Evolutionary conservation across 140 eudicot species (phyloP).

Genomic region (Ambrosia hybrid): DNA sequence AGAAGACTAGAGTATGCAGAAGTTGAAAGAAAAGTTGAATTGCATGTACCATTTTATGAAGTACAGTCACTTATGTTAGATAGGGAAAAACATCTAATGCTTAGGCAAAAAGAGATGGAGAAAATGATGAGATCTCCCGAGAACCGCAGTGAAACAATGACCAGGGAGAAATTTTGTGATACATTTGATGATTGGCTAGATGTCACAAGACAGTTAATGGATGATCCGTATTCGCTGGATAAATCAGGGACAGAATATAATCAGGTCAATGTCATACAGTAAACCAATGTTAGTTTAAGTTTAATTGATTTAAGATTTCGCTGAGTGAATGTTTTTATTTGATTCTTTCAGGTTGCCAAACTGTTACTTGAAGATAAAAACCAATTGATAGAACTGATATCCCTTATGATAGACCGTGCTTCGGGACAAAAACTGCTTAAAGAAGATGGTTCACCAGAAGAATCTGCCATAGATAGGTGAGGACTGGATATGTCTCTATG

Average conservation of each 20-base stretch:
- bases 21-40: conserved; percentile 30
- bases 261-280: conserved; percentile 34
- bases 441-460: conserved; percentile 57
- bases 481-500: background rate
- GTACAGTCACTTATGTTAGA: conserved; percentile 35
- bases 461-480: conserved; percentile 50
- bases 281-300: background rate
- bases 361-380: conserved; percentile 66
- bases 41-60: conserved; percentile 33
- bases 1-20: conserved; percentile 28
- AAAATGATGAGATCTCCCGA: conserved; percentile 47
- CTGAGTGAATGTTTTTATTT: background rate
- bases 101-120: conserved; percentile 42
- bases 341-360: conserved; percentile 44
- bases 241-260: conserved; percentile 52
- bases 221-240: conserved; percentile 50
- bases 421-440: conserved; percentile 40
- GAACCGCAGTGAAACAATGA: conserved; percentile 35
- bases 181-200: conserved; percentile 57
- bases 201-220: conserved; percentile 51
- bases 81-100: conserved; percentile 38
- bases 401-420: conserved; percentile 47
- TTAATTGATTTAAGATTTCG: background rate
- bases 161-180: conserved; percentile 45
- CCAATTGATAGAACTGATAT: conserved; percentile 36